phyloP scores from a whole-genome alignment of 2,329 filamentous ascomycete genomes.

The Colletotrichum spinosum region DNA sequence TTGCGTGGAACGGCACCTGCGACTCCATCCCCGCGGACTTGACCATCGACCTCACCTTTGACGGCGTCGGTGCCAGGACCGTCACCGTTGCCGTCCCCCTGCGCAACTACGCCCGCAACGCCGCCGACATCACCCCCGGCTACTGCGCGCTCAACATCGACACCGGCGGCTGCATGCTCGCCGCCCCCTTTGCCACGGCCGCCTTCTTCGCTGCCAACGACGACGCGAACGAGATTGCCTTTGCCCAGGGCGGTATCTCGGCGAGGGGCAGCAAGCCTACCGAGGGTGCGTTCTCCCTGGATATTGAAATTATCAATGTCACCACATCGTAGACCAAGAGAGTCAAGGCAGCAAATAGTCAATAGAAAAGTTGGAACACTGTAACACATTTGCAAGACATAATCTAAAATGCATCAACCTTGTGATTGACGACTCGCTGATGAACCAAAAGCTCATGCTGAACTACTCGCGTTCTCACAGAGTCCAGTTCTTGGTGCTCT shows the following conservation, averaged over 20 bases:
- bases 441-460: neutral
- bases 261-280: conserved; percentile 10
- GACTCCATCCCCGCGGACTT: conserved; percentile 18
- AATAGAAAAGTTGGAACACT: neutral
- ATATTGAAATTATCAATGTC: neutral
- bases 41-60: conserved; percentile 30
- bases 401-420: neutral
- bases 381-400: neutral
- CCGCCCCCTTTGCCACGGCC: conserved; percentile 19
- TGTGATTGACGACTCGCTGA: neutral
- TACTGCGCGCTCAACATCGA: conserved; percentile 26
- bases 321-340: neutral
- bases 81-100: conserved; percentile 27
- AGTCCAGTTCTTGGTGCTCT: conserved; percentile 1
- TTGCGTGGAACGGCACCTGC: conserved; percentile 22
- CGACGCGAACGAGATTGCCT: conserved; percentile 20
- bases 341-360: neutral
- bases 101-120: conserved; percentile 34
- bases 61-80: conserved; percentile 15
- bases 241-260: conserved; percentile 24
- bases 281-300: conserved; percentile 4
- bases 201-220: conserved; percentile 27
- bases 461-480: neutral
- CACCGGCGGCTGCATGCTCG: conserved; percentile 25
- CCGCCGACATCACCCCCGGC: conserved; percentile 5